Conservation (phyloP, 306 rosid genomes). For the Crotalaria pallida region DNA sequence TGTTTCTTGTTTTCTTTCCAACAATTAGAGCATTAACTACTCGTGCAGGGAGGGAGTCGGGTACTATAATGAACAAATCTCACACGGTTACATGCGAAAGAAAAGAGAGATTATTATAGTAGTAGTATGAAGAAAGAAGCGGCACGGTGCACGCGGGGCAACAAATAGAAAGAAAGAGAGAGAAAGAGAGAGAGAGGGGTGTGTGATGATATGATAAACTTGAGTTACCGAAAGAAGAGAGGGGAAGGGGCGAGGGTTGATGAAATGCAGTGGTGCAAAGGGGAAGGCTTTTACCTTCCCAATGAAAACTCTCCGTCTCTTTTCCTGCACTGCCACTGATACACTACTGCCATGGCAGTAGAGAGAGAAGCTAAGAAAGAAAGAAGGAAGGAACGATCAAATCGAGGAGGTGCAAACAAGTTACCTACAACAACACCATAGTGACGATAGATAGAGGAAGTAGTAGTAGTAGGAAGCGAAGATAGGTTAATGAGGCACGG, state of each 20-base stretch:
- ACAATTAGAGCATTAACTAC: neutral
- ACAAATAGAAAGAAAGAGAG: constrained; percentile 11
- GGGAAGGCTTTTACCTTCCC: constrained; percentile 81
- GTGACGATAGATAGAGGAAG: constrained; percentile 19
- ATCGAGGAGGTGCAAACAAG: constrained; percentile 74
- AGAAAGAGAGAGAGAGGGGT: no score
- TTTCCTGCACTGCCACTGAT: constrained; percentile 70
- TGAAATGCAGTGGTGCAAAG: constrained; percentile 25
- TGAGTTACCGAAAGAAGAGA: constrained; percentile 17
- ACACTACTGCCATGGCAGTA: constrained; percentile 51
- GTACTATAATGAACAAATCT: neutral
- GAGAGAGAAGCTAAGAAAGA: constrained; percentile 38
- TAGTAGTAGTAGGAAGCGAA: neutral
- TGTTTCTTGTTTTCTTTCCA: constrained; percentile 7
- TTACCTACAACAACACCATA: constrained; percentile 37
- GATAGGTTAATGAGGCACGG: constrained; percentile 38
- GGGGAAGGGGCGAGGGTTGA: neutral
- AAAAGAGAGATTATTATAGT: neutral
- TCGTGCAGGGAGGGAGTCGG: neutral
- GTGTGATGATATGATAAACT: no score
- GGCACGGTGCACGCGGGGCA: constrained; percentile 23
- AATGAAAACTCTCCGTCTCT: constrained; percentile 75
- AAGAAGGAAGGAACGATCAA: constrained; percentile 46
- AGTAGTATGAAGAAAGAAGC: neutral
- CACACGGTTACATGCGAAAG: neutral